Evolutionary conservation across 2,329 filamentous ascomycete species (phyloP), one percentile per base, ranked within the genome.

Genomic region (Aureobasidium sp.): DNA sequence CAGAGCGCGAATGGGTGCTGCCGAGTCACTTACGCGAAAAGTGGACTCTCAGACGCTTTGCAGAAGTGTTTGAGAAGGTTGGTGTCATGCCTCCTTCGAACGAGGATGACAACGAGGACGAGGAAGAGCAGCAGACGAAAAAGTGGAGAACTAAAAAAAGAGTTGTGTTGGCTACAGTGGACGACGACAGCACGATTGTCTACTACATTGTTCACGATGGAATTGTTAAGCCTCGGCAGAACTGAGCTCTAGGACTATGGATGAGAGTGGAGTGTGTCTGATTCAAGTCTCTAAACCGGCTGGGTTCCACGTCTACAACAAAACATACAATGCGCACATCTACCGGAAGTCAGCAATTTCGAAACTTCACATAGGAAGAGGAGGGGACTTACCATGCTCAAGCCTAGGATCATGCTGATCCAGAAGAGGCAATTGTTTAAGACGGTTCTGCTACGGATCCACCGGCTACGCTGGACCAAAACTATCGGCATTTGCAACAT

Each of bases 401-500:
- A 63, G 4, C 73, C 73, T 42, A 72, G 61, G 23, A 74, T 73
- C 73, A 75, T 74, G 48, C 64, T 69, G 37, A 70, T 69, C 69
- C 68, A 70, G 39, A 70, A 73, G 44, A 73, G 65, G 8, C 70
- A 64, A 61, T 74, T 73, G 55, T 97, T 97, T 63, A 96, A 78
- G 34, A 92, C 87, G 71, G 86, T 86, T 67, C 85, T 84, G 23
- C 87, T 86, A 61, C 86, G 83, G 41, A 97, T 85, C 79, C 85
- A 90, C 64, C 80, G 84, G 5, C 89, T 91, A 65, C 90, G 84
- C 78, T 97, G 94, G 34, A 97, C 78, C 74, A 92, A 85, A n/a
- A 97, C 89, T 67, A 97, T 94, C 0, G 94, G 94, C 68, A 97
- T 82, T 79, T 99, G 94, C 65, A 95, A 78, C 94, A 99, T 97